Evolutionary conservation across 345 rosid species (phyloP).

Genomic region (Eucalyptus viminalis): DNA sequence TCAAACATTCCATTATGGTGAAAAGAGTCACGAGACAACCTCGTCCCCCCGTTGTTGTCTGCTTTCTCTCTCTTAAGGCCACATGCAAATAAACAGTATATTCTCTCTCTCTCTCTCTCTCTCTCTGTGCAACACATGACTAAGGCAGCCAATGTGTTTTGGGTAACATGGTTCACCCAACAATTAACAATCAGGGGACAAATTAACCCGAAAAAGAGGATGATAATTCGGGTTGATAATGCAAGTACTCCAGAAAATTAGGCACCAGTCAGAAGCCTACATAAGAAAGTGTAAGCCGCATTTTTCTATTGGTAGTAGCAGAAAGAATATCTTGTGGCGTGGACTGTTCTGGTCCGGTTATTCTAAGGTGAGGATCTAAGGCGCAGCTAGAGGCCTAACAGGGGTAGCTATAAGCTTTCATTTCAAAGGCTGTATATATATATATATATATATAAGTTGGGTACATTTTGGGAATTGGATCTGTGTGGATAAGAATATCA

Average conservation of each 20-base stretch:
- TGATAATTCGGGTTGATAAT: background rate
- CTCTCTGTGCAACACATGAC: background rate
- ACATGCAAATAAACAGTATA: background rate
- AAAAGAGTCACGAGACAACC: background rate
- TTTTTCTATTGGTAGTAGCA: background rate
- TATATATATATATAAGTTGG: background rate
- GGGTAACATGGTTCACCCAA: background rate
- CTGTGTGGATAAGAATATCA: background rate
- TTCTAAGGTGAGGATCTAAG: background rate
- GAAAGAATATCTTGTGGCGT: background rate
- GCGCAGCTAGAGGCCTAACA: background rate
- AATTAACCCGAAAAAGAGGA: background rate
- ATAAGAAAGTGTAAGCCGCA: background rate
- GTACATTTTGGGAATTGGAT: background rate
- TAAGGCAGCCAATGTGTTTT: background rate
- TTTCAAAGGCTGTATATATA: background rate
- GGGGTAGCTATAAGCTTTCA: background rate
- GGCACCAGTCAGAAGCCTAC: background rate
- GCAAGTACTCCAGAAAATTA: background rate
- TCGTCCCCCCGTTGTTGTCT: background rate
- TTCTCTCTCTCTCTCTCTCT: background rate
- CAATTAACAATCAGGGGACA: background rate
- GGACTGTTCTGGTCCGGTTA: background rate
- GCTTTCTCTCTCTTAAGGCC: background rate
- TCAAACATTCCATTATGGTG: background rate